Conservation (phyloP, 2,329 filamentous ascomycete genomes). For the Arthrinium puccinioides region DNA sequence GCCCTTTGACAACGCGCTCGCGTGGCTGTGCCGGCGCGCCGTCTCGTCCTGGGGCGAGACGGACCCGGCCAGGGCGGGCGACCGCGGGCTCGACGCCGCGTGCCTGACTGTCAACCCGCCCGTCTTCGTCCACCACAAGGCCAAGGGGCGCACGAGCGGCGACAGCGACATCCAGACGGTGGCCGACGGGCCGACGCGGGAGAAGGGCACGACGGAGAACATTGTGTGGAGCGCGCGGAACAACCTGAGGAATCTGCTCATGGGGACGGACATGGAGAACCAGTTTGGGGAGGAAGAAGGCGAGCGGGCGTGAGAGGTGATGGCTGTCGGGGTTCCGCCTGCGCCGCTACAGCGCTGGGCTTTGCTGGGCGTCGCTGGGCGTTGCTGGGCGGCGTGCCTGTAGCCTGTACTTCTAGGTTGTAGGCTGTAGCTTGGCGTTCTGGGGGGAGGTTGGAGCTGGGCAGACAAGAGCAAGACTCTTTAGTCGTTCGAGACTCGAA, state of each 20-base stretch:
- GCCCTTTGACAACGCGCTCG: slow-evolving; percentile 9
- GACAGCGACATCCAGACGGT: slow-evolving; percentile 8
- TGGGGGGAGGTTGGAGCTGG: too few relatives aligned
- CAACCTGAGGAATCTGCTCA: slow-evolving; percentile 2
- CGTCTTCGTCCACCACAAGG: slow-evolving; percentile 9
- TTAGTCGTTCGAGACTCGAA: too few relatives aligned
- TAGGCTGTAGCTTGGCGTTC: too few relatives aligned
- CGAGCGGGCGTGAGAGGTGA: too few relatives aligned
- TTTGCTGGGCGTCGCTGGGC: too few relatives aligned
- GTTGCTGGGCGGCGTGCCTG: too few relatives aligned
- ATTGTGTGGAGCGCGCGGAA: slow-evolving; percentile 9
- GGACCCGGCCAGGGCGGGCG: slow-evolving; percentile 2
- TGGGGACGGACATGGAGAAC: neutral
- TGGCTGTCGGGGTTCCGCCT: too few relatives aligned
- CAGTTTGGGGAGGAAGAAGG: too few relatives aligned
- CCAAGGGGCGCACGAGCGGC: slow-evolving; percentile 2
- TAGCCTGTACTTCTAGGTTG: too few relatives aligned
- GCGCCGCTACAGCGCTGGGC: too few relatives aligned
- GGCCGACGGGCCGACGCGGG: slow-evolving; percentile 4
- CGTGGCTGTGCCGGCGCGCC: slow-evolving; percentile 6
- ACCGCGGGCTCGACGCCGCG: slow-evolving; percentile 6
- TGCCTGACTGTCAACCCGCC: slow-evolving; percentile 9
- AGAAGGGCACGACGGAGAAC: slow-evolving; percentile 9
- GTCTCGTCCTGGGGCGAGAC: slow-evolving; percentile 5
- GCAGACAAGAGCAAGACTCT: too few relatives aligned